Percentiles rank a stretch among this genome's conserved stretches.
phyloP scores from a whole-genome alignment of 1,284 basidiomycete genomes.

The Schizophyllum amplum region DNA sequence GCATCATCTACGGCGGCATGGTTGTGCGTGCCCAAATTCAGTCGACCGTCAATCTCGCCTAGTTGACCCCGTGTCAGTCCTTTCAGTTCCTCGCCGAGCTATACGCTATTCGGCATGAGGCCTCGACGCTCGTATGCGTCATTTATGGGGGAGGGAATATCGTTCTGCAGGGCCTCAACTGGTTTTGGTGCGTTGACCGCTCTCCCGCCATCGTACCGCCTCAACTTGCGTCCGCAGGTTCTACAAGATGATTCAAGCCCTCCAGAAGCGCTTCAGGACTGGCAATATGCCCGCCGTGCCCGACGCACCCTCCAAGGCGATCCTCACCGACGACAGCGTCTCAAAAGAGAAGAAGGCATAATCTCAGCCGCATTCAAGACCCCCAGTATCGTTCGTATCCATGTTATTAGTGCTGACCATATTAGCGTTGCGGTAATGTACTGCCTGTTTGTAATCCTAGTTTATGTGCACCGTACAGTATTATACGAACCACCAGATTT shows the following conservation, averaged over 20 bases:
- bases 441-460: background rate
- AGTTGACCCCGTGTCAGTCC: slow-evolving; percentile 32
- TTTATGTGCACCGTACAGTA: background rate
- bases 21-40: slow-evolving; percentile 36
- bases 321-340: background rate
- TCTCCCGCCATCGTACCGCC: background rate
- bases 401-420: background rate
- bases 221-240: slow-evolving; percentile 36
- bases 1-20: slow-evolving; percentile 58
- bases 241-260: slow-evolving; percentile 53
- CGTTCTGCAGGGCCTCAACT: slow-evolving; percentile 56
- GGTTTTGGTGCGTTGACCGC: slow-evolving; percentile 54
- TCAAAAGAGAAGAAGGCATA: background rate
- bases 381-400: no score
- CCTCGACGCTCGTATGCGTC: slow-evolving; percentile 39
- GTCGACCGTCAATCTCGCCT: background rate
- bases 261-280: slow-evolving; percentile 16
- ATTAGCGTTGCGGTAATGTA: background rate
- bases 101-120: slow-evolving; percentile 34
- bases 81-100: slow-evolving; percentile 54
- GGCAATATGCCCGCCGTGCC: background rate
- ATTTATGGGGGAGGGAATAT: slow-evolving; percentile 50
- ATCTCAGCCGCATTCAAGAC: no score
- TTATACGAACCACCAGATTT: no score
- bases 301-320: background rate